These are phyloP conservation scores for Pueraria montana DNA, from an alignment of 306 rosid species.

Conservation along the genomic window DNA sequence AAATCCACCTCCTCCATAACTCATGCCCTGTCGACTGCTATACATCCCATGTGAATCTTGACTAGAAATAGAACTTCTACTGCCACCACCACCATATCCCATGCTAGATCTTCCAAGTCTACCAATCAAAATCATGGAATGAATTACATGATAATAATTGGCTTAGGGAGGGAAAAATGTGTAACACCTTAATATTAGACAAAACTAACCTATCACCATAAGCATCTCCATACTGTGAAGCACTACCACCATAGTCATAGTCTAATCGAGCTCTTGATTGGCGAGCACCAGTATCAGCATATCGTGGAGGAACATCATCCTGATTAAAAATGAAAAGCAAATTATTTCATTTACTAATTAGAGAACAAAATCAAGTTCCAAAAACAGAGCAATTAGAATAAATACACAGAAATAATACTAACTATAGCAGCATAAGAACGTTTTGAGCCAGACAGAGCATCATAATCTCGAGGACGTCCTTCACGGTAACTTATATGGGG, in stretches of 20 bases:
- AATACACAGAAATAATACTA: conserved; percentile 43
- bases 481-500: conserved; percentile 80
- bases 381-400: background rate
- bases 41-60: conserved; percentile 85
- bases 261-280: conserved; percentile 94
- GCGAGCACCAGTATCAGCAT: conserved; percentile 76
- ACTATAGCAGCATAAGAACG: conserved; percentile 88
- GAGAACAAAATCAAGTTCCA: background rate
- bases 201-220: conserved; percentile 83
- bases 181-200: background rate
- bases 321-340: conserved; percentile 34
- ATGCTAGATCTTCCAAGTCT: conserved; percentile 84
- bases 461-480: conserved; percentile 92
- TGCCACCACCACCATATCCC: conserved; percentile 78
- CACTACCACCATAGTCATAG: conserved; percentile 82
- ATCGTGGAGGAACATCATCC: conserved; percentile 91
- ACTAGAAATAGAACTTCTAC: conserved; percentile 77
- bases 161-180: background rate
- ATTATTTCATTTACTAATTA: conserved; percentile 6
- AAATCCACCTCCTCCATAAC: conserved; percentile 70
- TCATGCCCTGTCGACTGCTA: conserved; percentile 80
- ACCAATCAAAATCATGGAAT: conserved; percentile 37
- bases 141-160: background rate
- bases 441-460: conserved; percentile 83
- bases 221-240: conserved; percentile 91